Conservation (phyloP, 106 monocot genomes). For the Platanthera guangdongensis region DNA sequence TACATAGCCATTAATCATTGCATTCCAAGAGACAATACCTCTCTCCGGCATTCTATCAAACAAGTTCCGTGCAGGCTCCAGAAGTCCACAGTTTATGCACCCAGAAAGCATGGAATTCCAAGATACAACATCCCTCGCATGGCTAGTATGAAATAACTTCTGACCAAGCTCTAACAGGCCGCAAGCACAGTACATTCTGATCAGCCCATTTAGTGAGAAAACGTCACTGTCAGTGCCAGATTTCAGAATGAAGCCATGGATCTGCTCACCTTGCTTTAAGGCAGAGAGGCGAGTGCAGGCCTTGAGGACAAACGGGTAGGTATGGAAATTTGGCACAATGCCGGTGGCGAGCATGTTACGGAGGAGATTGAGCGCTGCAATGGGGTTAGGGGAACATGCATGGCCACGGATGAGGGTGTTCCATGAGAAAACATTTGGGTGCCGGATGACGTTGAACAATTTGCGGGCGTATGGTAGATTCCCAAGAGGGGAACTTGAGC, state of each 20-base stretch:
- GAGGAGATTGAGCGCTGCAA: not conserved
- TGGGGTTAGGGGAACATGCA: conserved; percentile 1
- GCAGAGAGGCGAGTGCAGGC: conserved; percentile 6
- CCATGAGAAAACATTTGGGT: conserved; percentile 2
- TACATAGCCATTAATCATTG: conserved; percentile 31
- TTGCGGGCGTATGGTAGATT: conserved; percentile 27
- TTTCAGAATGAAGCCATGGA: conserved; percentile 9
- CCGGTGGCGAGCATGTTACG: not conserved
- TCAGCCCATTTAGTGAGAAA: conserved; percentile 9
- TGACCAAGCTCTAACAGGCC: conserved; percentile 10
- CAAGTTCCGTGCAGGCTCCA: conserved; percentile 11
- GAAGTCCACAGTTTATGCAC: not conserved
- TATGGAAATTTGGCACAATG: conserved; percentile 4
- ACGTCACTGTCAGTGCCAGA: not conserved
- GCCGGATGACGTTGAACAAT: not conserved
- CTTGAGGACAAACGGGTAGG: conserved; percentile 14
- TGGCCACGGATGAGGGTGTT: conserved; percentile 16
- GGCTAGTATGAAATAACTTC: conserved; percentile 17
- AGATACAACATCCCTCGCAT: conserved; percentile 20
- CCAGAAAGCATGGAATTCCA: conserved; percentile 39
- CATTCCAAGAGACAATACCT: conserved; percentile 34
- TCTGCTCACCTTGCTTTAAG: not conserved
- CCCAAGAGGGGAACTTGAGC: conserved; percentile 7
- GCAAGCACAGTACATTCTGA: conserved; percentile 35
- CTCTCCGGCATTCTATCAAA: conserved; percentile 32